These are phyloP conservation scores for Hordeum pubiflorum DNA, from an alignment of 202 grass and related monocot genomes.

Conservation along the genomic window DNA sequence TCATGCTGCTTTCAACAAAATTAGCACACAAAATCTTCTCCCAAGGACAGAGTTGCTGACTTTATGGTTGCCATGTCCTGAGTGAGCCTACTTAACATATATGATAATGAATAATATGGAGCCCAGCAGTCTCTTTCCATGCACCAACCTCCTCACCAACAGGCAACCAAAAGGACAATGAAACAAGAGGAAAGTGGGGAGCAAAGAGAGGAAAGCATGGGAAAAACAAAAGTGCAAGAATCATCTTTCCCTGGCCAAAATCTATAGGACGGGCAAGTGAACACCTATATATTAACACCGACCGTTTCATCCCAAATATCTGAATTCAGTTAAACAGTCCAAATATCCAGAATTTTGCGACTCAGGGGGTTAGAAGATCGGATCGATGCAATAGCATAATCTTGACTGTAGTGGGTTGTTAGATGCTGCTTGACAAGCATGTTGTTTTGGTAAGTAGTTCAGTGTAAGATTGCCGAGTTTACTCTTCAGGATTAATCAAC, in stretches of 20 bases:
- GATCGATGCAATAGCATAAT: not conserved
- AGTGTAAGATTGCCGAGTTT: not conserved
- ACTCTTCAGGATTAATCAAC: not conserved
- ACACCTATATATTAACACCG: not conserved
- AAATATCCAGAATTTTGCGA: not conserved
- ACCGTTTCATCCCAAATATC: not conserved
- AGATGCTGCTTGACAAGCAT: not conserved
- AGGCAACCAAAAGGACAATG: slow-evolving; percentile 34
- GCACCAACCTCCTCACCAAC: slow-evolving; percentile 38
- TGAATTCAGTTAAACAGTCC: not conserved
- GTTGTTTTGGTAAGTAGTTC: not conserved
- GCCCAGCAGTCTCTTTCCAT: slow-evolving; percentile 36
- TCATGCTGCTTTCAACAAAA: slow-evolving; percentile 1
- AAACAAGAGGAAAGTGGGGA: not conserved
- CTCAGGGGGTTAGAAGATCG: not conserved
- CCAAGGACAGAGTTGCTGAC: slow-evolving; percentile 22
- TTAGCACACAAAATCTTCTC: slow-evolving; percentile 10
- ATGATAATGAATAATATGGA: slow-evolving; percentile 1
- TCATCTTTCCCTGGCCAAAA: slow-evolving; percentile 10
- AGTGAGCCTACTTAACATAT: slow-evolving; percentile 23
- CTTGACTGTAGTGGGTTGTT: not conserved
- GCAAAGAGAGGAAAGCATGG: slow-evolving; percentile 18
- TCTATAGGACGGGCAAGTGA: slow-evolving; percentile 10
- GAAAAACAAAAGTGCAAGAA: slow-evolving; percentile 24
- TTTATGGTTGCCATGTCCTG: slow-evolving; percentile 15